Percentiles rank a stretch among this genome's conserved stretches.
These are phyloP conservation scores for Botryosphaeria agaves DNA, from an alignment of 2,329 filamentous ascomycete genomes.

Conservation along the genomic window DNA sequence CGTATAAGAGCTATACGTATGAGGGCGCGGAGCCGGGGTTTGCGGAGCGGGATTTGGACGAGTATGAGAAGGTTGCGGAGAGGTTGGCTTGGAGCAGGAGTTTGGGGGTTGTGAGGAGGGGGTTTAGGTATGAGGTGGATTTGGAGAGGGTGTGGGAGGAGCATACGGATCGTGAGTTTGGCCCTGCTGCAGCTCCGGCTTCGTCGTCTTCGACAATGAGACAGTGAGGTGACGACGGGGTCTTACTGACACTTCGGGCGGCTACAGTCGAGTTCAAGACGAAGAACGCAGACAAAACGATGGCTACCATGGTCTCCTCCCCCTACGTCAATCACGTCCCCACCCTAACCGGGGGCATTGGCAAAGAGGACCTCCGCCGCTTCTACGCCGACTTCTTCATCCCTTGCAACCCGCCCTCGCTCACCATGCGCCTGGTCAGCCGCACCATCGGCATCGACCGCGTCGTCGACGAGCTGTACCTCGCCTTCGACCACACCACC, in stretches of 20 bases:
- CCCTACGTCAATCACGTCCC: constrained; percentile 26
- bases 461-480: constrained; percentile 42
- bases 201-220: no score
- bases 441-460: constrained; percentile 40
- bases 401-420: constrained; percentile 29
- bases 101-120: constrained; percentile 39
- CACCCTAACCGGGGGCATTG: constrained; percentile 28
- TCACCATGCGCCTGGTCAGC: constrained; percentile 35
- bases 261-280: constrained; percentile 8
- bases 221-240: no score
- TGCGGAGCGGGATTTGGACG: constrained; percentile 51
- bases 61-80: constrained; percentile 46
- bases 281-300: constrained; percentile 17
- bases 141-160: constrained; percentile 28
- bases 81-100: constrained; percentile 54
- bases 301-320: constrained; percentile 18
- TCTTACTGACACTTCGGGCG: constrained; percentile 3
- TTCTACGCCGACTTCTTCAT: constrained; percentile 44
- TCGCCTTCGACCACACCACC: constrained; percentile 38
- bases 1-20: constrained; percentile 35
- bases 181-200: background rate
- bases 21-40: constrained; percentile 44
- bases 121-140: constrained; percentile 34
- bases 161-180: constrained; percentile 5
- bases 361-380: constrained; percentile 20